Evolutionary conservation across 2,329 filamentous ascomycete species (phyloP).

Genomic region (Hymenoscyphus repandus): DNA sequence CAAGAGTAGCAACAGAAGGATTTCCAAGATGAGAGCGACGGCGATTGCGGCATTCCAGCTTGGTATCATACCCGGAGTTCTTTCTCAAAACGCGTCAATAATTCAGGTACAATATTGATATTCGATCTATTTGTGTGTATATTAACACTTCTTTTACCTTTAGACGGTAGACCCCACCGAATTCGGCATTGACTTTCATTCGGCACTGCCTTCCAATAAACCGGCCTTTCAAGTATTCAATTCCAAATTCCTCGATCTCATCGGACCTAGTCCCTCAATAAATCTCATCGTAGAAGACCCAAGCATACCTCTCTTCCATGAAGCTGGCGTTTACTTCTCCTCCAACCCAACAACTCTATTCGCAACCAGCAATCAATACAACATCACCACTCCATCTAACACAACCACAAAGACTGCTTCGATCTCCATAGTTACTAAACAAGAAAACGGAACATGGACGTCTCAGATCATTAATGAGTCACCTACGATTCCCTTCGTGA

Average conservation of each 20-base stretch:
- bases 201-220: neutral
- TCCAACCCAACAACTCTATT: constrained; percentile 39
- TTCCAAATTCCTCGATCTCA: constrained; percentile 43
- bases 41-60: no score
- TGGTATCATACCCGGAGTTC: no score
- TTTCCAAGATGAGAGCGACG: no score
- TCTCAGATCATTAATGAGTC: constrained; percentile 3
- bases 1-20: no score
- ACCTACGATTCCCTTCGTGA: constrained; percentile 9
- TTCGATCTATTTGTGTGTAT: no score
- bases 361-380: constrained; percentile 36
- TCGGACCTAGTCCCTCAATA: constrained; percentile 38
- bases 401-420: constrained; percentile 11
- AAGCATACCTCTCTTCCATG: constrained; percentile 47
- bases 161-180: no score
- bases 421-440: constrained; percentile 20
- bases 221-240: constrained; percentile 42
- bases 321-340: constrained; percentile 46
- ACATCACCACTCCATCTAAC: constrained; percentile 31
- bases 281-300: constrained; percentile 31
- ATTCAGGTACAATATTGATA: no score
- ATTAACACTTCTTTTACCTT: no score
- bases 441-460: constrained; percentile 41
- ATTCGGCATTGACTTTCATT: no score
- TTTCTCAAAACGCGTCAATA: no score